phyloP scores from a whole-genome alignment of 108 stramenopile genomes.

The Skeletonema potamos region DNA sequence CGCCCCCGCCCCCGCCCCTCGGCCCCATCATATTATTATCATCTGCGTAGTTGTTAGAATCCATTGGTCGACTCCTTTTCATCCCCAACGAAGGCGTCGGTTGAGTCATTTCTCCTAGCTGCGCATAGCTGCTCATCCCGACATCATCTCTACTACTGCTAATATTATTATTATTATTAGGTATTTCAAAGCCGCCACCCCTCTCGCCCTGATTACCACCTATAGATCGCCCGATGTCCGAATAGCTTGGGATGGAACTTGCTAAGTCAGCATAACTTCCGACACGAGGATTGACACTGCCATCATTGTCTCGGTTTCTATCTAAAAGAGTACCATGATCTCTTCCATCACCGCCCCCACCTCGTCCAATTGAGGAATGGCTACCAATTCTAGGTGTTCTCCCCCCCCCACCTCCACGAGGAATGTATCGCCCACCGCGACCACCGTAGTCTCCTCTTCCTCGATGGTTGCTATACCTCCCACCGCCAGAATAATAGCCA shows the following conservation, averaged over 20 bases:
- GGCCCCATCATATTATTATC: neutral
- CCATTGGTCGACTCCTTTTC: neutral
- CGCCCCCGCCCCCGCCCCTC: neutral
- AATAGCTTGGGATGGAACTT: neutral
- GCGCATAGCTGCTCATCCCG: constrained; percentile 1
- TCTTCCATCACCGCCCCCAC: neutral
- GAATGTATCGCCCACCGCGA: neutral
- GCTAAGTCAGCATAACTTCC: constrained; percentile 4
- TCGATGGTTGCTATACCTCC: neutral
- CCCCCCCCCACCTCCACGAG: neutral
- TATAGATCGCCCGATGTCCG: neutral
- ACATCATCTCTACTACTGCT: neutral
- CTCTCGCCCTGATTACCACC: neutral
- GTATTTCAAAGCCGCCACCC: neutral
- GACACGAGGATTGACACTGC: neutral
- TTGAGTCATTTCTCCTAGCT: neutral
- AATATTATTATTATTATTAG: neutral
- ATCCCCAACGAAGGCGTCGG: constrained; percentile 2
- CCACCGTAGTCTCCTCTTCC: constrained; percentile 3
- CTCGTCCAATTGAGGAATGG: constrained; percentile 1
- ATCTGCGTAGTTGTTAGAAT: neutral
- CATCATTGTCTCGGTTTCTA: neutral
- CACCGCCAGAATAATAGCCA: neutral
- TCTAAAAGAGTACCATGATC: neutral
- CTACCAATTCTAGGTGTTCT: neutral